Evolutionary conservation across 257 asterid genomes (phyloP), one percentile per base, ranked within the genome.

Genomic region (Eucommia ulmoides): DNA sequence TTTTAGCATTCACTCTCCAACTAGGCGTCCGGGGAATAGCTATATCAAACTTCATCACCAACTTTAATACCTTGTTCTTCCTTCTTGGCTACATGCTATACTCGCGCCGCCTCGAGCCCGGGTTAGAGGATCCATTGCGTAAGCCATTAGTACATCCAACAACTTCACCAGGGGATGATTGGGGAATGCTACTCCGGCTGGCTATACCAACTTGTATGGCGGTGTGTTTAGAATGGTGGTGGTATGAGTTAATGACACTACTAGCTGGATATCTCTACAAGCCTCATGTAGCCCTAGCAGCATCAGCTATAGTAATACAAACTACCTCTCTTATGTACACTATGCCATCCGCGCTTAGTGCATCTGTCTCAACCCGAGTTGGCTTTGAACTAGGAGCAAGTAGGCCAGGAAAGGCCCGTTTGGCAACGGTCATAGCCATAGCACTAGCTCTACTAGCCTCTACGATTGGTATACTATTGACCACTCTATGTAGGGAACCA

Each of bases 221-320:
- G 7, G 89, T 84, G 44, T 88, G 97, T 54, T 52, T 88, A 60
- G 97, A 88, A 59, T 88, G 97, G 97, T 88, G 97, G 97, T 88
- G 97, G 97, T 88, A 88, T 24, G 95, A 84, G 59, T 56, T 88
- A 62, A 88, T 88, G 97, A 88, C 89, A 41, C 71, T 88, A 53
- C 64, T 82, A 51, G 77, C 95, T 0, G 97, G 97, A 38, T 84
- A 88, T 70, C 94, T 88, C 45, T 56, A 69, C 56, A 80, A 68
- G 48, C 94, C 95, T 59, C 89, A 73, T 19, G 81, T 76, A 25
- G 80, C 93, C 17, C 87, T 88, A 16, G 92, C 94, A 58, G 75
- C 95, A 49, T 71, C 95, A 49, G 94, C 95, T 41, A 84, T 84
- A 55, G 95, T 88, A 19, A 82, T 84, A 79, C 97, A 88, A 63